Percentiles rank a stretch among this genome's conserved stretches.
These are phyloP conservation scores for Hydnomerulius pinastri DNA, from an alignment of 768 basidiomycete genomes.

Conservation along the genomic window DNA sequence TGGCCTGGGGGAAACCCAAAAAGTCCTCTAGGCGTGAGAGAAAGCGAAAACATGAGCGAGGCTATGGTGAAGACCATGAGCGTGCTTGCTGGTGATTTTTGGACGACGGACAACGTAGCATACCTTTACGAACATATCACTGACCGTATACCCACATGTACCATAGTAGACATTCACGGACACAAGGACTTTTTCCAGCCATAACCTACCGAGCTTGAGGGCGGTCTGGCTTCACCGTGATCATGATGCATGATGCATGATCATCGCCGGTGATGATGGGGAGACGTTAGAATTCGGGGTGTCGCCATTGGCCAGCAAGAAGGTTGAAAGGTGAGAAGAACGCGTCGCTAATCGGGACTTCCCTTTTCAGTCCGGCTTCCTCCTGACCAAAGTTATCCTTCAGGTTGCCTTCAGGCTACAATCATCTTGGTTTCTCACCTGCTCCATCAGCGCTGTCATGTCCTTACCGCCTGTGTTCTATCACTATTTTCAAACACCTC, in stretches of 20 bases:
- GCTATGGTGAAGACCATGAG: conserved; percentile 1
- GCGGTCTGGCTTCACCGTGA: too few relatives aligned
- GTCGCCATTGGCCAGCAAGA: neutral
- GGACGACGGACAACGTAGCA: neutral
- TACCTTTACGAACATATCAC: conserved; percentile 1
- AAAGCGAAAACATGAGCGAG: conserved; percentile 4
- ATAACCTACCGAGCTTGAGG: too few relatives aligned
- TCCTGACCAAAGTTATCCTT: too few relatives aligned
- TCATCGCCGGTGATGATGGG: too few relatives aligned
- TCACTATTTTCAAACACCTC: conserved; percentile 74
- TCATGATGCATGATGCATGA: too few relatives aligned
- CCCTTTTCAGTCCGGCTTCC: too few relatives aligned
- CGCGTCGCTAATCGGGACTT: too few relatives aligned
- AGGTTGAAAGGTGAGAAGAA: neutral
- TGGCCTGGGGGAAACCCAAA: conserved; percentile 24
- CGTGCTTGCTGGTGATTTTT: neutral
- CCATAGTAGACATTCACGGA: neutral
- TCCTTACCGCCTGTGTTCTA: conserved; percentile 66
- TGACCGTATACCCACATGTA: neutral
- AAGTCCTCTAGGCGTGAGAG: conserved; percentile 1
- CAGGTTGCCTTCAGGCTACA: too few relatives aligned
- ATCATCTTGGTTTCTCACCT: too few relatives aligned
- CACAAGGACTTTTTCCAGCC: neutral
- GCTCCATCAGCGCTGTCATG: conserved; percentile 13
- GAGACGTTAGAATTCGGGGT: neutral